These are phyloP conservation scores for Spongispora temasekensis DNA, from an alignment of 1,284 basidiomycete genomes.

Conservation along the genomic window DNA sequence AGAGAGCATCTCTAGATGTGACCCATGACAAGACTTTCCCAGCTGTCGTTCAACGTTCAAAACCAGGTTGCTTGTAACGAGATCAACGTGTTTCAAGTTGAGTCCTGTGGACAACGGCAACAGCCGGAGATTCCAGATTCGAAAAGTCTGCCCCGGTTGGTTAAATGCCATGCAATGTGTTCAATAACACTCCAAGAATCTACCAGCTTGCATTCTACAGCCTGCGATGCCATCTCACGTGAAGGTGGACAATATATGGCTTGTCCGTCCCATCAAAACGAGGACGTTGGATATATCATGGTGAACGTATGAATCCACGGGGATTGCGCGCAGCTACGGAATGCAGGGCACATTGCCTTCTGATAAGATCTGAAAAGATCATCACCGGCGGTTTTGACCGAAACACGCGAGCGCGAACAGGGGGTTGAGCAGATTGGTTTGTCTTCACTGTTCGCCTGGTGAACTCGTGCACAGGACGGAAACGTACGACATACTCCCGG, in stretches of 20 bases:
- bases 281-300: constrained; percentile 12
- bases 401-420: constrained; percentile 13
- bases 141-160: constrained; percentile 1
- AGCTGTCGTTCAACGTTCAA: constrained; percentile 10
- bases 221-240: constrained; percentile 9
- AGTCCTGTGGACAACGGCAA: constrained; percentile 4
- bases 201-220: not conserved
- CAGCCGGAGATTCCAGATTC: not conserved
- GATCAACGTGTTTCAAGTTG: constrained; percentile 12
- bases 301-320: constrained; percentile 15
- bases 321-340: constrained; percentile 12
- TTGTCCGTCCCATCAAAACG: constrained; percentile 27
- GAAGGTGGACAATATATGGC: constrained; percentile 1
- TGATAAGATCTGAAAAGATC: constrained; percentile 18
- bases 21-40: constrained; percentile 13
- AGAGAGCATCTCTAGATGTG: constrained; percentile 4
- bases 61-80: constrained; percentile 8
- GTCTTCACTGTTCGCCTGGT: constrained; percentile 8
- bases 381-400: constrained; percentile 14
- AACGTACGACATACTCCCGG: constrained; percentile 8
- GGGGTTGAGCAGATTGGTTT: constrained; percentile 6
- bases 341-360: constrained; percentile 19
- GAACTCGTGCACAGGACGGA: constrained; percentile 7
- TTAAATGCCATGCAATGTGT: constrained; percentile 8
- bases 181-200: constrained; percentile 5